Percentiles rank a stretch among this genome's conserved stretches.
Evolutionary conservation across 805 yeast species (phyloP).

Genomic region (Wickerhamomyces tratensis): DNA sequence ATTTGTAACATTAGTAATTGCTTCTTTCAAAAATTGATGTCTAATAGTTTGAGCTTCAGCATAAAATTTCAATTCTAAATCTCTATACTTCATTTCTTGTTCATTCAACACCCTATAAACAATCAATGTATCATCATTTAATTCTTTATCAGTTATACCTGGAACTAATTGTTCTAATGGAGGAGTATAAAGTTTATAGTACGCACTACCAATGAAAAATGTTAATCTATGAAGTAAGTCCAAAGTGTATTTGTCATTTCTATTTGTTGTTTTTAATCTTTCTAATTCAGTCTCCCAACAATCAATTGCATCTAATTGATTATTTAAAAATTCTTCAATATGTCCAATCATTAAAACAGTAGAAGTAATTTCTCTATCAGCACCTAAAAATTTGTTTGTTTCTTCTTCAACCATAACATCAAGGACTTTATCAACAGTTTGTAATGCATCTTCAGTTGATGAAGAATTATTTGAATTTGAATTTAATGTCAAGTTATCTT

Average conservation of each 20-base stretch:
- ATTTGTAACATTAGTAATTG: constrained; percentile 12
- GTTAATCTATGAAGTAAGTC: constrained; percentile 67
- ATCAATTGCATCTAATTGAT: constrained; percentile 40
- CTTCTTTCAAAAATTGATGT: constrained; percentile 33
- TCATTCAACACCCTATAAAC: constrained; percentile 12
- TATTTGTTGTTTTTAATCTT: constrained; percentile 7
- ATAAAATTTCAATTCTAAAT: constrained; percentile 44
- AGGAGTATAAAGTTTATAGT: constrained; percentile 44
- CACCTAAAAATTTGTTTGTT: constrained; percentile 32
- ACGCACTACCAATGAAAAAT: constrained; percentile 69
- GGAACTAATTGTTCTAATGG: constrained; percentile 17
- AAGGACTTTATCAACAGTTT: constrained; percentile 62
- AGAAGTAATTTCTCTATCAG: constrained; percentile 38
- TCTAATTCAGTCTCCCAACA: constrained; percentile 29
- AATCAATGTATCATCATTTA: constrained; percentile 18
- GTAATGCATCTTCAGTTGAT: constrained; percentile 7
- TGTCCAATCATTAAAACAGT: constrained; percentile 56
- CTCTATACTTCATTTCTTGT: constrained; percentile 28
- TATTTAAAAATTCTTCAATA: constrained; percentile 45
- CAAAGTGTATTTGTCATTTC: constrained; percentile 36
- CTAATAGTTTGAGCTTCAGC: constrained; percentile 54
- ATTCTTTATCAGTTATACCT: constrained; percentile 12
- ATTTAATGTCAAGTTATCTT: too few species aligned
- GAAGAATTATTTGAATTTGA: constrained; percentile 1
- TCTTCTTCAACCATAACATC: constrained; percentile 53